Percentiles rank a stretch among this genome's conserved stretches.
phyloP scores from a whole-genome alignment of 2,329 filamentous ascomycete species.

The Xylariaceae sp. region DNA sequence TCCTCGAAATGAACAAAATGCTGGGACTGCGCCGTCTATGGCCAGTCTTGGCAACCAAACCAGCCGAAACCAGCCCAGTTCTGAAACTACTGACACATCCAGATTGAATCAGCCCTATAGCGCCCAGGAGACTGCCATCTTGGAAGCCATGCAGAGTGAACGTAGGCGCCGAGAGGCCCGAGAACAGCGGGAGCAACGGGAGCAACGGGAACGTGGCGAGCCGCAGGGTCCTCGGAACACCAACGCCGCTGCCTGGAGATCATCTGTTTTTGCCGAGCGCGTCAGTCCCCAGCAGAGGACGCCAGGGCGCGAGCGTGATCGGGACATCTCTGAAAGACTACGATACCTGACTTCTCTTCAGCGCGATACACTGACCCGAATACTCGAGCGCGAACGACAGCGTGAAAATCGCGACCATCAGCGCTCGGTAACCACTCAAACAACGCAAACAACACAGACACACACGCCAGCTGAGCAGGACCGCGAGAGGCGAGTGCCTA shows the following conservation, averaged over 20 bases:
- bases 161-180: slow-evolving; percentile 49
- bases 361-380: slow-evolving; percentile 32
- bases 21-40: slow-evolving; percentile 26
- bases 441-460: too few relatives aligned
- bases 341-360: slow-evolving; percentile 24
- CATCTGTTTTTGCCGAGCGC: slow-evolving; percentile 31
- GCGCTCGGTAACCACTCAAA: slow-evolving; percentile 22
- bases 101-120: slow-evolving; percentile 51
- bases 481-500: slow-evolving; percentile 29
- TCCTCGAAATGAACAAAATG: slow-evolving; percentile 43
- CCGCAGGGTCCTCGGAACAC: slow-evolving; percentile 15
- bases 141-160: slow-evolving; percentile 55
- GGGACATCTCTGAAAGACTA: slow-evolving; percentile 17
- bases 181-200: slow-evolving; percentile 35
- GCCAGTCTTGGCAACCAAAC: slow-evolving; percentile 35
- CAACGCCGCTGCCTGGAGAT: slow-evolving; percentile 26
- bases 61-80: slow-evolving; percentile 28
- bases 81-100: slow-evolving; percentile 37
- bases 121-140: slow-evolving; percentile 52
- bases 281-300: slow-evolving; percentile 29
- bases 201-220: slow-evolving; percentile 28
- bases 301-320: slow-evolving; percentile 15
- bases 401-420: slow-evolving; percentile 28
- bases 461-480: slow-evolving; percentile 27
- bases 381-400: slow-evolving; percentile 32